Base-by-base conservation (phyloP, 371 early-diverging fungal species). In the Lichtheimia corymbifera region DNA sequence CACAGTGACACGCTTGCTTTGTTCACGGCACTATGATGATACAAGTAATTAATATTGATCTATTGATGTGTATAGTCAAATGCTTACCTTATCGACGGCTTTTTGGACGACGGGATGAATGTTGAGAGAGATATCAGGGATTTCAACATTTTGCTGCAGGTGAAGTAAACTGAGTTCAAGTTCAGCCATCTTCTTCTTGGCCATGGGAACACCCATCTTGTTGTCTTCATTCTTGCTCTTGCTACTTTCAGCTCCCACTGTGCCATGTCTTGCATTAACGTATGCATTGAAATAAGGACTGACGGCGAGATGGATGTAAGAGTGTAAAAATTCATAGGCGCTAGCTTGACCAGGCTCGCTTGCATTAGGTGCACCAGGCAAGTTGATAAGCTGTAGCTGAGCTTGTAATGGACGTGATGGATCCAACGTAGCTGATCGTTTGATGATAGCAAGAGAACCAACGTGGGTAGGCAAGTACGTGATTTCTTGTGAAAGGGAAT, bases 161-260 rank as follows among this genome's bases (percentile, higher is more conserved):
- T 97, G 93, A 51, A 96, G 71, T 41, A 99, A 83, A 27, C 96
- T 91, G 47, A 98, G 88, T 65, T 97, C 98, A 25, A 99, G 83
- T 72, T 99, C 99, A 27, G 97, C 97, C 74, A 99, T 89, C 82
- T 97, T 98, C 83, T 97, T 97, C 73, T 95, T 97, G 49, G 98
- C 93, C 86, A 90, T 88, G 7, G 96, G 93, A 43, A 96, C 88
- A 81, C 93, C 94, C 80, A 90, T 87, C 69, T 92, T 94, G 66
- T 84, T 77, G 59, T 95, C 95, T 80, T 96, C 95, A 51, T 93
- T 86, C 55, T 80, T 82, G 45, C 74, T 73, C 43, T 70, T 79
- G 18, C 64, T 47, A 14, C 63, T 59, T 22, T 70, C 73, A 41
- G 61, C 62, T 53, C 67, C 74, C 17, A 76, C 64, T 15, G 83